These are phyloP conservation scores for Cyclotella baltica DNA, from an alignment of 108 stramenopile species.

Conservation along the genomic window DNA sequence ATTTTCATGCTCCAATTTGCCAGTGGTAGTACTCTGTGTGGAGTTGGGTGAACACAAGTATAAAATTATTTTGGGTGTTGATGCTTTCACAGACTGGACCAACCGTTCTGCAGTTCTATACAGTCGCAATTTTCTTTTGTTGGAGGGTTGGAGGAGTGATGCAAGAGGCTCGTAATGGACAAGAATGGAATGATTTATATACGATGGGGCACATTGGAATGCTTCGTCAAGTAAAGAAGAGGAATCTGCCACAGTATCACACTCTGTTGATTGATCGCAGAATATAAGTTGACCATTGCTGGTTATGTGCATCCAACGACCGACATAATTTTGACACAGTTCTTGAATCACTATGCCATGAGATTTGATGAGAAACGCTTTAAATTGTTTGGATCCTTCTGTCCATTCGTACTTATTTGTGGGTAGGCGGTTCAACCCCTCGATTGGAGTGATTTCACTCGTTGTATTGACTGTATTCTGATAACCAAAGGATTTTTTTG, in stretches of 20 bases:
- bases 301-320: constrained; percentile 37
- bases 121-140: constrained; percentile 15
- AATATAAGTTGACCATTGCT: constrained; percentile 21
- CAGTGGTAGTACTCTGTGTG: too few species aligned
- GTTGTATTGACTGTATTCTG: background rate
- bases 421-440: constrained; percentile 22
- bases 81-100: constrained; percentile 23
- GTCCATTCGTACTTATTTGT: constrained; percentile 28
- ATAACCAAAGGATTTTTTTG: background rate
- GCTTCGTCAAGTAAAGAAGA: constrained; percentile 8
- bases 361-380: constrained; percentile 16
- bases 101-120: constrained; percentile 14
- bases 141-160: constrained; percentile 15
- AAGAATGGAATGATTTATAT: constrained; percentile 2
- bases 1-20: background rate
- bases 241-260: background rate
- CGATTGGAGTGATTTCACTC: constrained; percentile 13
- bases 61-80: constrained; percentile 26
- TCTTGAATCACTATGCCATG: constrained; percentile 35
- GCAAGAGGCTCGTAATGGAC: background rate
- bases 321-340: background rate
- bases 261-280: constrained; percentile 15
- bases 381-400: background rate
- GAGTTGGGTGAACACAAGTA: constrained; percentile 12
- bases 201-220: constrained; percentile 10